Conservation (phyloP, 2,329 filamentous ascomycete species). For the Epichloe glyceriae region DNA sequence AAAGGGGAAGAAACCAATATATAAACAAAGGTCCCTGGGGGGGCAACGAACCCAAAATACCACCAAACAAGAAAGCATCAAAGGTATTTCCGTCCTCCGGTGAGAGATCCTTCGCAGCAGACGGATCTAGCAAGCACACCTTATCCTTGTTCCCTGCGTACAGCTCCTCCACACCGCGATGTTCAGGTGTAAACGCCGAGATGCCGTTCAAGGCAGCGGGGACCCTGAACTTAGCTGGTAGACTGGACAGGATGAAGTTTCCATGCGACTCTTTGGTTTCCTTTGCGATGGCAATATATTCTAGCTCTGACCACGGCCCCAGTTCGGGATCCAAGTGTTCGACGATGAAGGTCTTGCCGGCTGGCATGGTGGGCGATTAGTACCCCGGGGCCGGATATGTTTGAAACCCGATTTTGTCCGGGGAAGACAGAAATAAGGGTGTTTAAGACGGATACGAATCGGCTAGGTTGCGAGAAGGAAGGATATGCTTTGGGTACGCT, state of each 20-base stretch:
- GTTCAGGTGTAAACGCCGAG: conserved; percentile 57
- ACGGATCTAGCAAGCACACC: conserved; percentile 82
- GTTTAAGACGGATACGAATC: not conserved
- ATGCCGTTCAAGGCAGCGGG: conserved; percentile 41
- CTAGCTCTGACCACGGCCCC: conserved; percentile 84
- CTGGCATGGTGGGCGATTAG: conserved; percentile 20
- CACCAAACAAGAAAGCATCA: conserved; percentile 88
- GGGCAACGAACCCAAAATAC: conserved; percentile 63
- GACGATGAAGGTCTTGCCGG: conserved; percentile 70
- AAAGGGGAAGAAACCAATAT: not conserved
- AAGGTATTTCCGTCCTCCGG: conserved; percentile 75
- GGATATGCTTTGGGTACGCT: no score
- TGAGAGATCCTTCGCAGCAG: conserved; percentile 65
- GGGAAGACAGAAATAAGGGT: not conserved
- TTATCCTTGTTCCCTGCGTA: conserved; percentile 59
- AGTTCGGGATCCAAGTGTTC: conserved; percentile 94
- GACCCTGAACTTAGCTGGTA: conserved; percentile 57
- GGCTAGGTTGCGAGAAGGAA: no score
- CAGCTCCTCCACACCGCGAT: conserved; percentile 68
- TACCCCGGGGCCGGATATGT: no score
- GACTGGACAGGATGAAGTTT: conserved; percentile 69
- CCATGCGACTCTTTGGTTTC: conserved; percentile 59
- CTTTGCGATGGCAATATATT: conserved; percentile 76
- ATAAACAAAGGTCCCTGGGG: not conserved
- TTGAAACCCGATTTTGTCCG: not conserved